phyloP scores from a whole-genome alignment of 2,329 filamentous ascomycete species.

The Clarireedia sp. region DNA sequence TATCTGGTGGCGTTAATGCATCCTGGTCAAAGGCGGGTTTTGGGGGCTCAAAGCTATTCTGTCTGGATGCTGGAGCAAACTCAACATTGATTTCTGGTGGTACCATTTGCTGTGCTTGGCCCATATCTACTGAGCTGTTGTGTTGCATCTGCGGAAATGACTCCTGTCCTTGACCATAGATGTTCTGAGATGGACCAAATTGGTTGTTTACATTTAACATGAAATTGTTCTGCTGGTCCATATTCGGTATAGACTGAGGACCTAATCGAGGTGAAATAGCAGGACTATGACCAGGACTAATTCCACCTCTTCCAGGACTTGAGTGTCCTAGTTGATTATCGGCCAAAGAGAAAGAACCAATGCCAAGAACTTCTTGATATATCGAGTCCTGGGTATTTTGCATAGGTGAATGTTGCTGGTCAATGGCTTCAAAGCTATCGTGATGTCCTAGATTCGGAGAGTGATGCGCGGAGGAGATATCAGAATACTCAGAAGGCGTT shows the following conservation, averaged over 20 bases:
- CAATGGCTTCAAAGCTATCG: slow-evolving; percentile 69
- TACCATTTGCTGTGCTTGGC: slow-evolving; percentile 66
- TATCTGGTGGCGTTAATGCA: slow-evolving; percentile 74
- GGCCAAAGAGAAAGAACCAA: slow-evolving; percentile 73
- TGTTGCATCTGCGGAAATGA: slow-evolving; percentile 39
- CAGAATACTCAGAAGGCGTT: slow-evolving; percentile 83
- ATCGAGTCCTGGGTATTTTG: slow-evolving; percentile 67
- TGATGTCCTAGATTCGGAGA: slow-evolving; percentile 74
- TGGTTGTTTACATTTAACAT: slow-evolving; percentile 40
- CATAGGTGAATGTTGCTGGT: slow-evolving; percentile 70
- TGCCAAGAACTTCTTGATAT: slow-evolving; percentile 70
- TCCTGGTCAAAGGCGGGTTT: slow-evolving; percentile 61
- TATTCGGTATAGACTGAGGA: slow-evolving; percentile 48
- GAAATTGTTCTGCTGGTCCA: slow-evolving; percentile 37
- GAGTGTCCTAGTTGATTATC: slow-evolving; percentile 47
- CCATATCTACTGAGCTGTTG: slow-evolving; percentile 49
- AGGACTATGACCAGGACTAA: slow-evolving; percentile 71
- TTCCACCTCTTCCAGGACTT: slow-evolving; percentile 57
- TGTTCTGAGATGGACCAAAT: slow-evolving; percentile 39
- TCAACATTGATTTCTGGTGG: slow-evolving; percentile 95
- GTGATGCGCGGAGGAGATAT: slow-evolving; percentile 76
- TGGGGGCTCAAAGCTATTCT: slow-evolving; percentile 56
- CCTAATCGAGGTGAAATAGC: slow-evolving; percentile 56
- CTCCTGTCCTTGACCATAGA: slow-evolving; percentile 43
- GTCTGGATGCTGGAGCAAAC: slow-evolving; percentile 68